Conservation (phyloP, 129 eudicot species). For the Artemisia argyi region DNA sequence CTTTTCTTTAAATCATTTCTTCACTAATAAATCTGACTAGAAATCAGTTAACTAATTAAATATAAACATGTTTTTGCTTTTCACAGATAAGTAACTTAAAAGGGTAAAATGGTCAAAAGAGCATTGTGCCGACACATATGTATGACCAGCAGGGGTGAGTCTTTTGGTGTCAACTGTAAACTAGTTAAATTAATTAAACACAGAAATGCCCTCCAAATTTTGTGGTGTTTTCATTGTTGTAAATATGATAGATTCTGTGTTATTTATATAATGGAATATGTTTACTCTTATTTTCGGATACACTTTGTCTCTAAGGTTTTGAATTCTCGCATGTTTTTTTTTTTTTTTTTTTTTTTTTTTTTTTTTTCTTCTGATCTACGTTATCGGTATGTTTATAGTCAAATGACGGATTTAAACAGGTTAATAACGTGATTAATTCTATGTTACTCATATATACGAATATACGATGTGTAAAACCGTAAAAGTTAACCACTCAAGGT, state of each 20-base stretch:
- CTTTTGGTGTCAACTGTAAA: slow-evolving; percentile 20
- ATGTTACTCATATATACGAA: no score
- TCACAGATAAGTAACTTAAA: slow-evolving; percentile 31
- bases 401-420: no score
- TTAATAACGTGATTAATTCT: no score
- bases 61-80: slow-evolving; percentile 1
- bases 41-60: slow-evolving; percentile 21
- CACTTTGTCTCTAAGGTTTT: no score
- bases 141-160: slow-evolving; percentile 19
- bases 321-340: background rate
- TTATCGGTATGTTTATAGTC: no score
- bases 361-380: background rate
- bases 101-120: slow-evolving; percentile 16
- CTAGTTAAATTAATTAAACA: slow-evolving; percentile 14
- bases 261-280: slow-evolving; percentile 23
- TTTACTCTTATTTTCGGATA: background rate
- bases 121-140: slow-evolving; percentile 16
- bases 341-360: no score
- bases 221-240: slow-evolving; percentile 35
- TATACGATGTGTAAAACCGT: no score
- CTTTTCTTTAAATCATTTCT: background rate
- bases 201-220: slow-evolving; percentile 18
- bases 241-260: slow-evolving; percentile 17
- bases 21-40: background rate
- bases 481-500: no score